Percentiles rank a stretch among this genome's conserved stretches.
Evolutionary conservation across 768 basidiomycete species (phyloP).

Genomic region (Lepiota brunneoincarnata): DNA sequence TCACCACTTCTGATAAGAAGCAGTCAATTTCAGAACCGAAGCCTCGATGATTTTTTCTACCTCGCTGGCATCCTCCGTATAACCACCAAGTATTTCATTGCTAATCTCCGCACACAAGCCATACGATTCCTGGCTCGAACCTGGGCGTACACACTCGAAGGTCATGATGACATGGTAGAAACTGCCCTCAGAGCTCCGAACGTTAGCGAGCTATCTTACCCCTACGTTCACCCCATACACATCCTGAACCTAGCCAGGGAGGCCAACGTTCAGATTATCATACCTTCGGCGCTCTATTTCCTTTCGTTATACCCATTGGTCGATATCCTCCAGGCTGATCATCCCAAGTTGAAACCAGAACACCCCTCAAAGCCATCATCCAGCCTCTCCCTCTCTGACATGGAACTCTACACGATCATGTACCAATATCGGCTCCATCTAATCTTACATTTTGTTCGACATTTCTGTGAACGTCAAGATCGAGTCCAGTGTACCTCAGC

Average conservation of each 20-base stretch:
- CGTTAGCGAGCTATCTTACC: slow-evolving; percentile 47
- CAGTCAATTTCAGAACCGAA: slow-evolving; percentile 36
- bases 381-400: slow-evolving; percentile 35
- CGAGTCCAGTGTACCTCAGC: not conserved
- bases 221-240: slow-evolving; percentile 57
- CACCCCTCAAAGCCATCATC: slow-evolving; percentile 52
- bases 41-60: slow-evolving; percentile 51
- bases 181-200: slow-evolving; percentile 40
- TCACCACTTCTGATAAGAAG: not conserved
- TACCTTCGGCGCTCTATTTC: slow-evolving; percentile 55
- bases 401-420: slow-evolving; percentile 53
- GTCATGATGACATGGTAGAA: slow-evolving; percentile 56
- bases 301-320: slow-evolving; percentile 54
- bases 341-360: slow-evolving; percentile 47
- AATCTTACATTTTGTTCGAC: slow-evolving; percentile 46
- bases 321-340: slow-evolving; percentile 46
- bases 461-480: slow-evolving; percentile 25
- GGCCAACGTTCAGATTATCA: slow-evolving; percentile 40
- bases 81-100: slow-evolving; percentile 58
- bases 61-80: slow-evolving; percentile 58
- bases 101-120: slow-evolving; percentile 47
- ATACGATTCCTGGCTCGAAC: slow-evolving; percentile 45
- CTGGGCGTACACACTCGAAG: slow-evolving; percentile 52
- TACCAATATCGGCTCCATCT: slow-evolving; percentile 51
- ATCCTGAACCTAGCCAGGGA: slow-evolving; percentile 55